Evolutionary conservation across 495 filamentous ascomycete species (phyloP), one percentile per base, ranked within the genome.

Genomic region (Talaromyces adpressus): DNA sequence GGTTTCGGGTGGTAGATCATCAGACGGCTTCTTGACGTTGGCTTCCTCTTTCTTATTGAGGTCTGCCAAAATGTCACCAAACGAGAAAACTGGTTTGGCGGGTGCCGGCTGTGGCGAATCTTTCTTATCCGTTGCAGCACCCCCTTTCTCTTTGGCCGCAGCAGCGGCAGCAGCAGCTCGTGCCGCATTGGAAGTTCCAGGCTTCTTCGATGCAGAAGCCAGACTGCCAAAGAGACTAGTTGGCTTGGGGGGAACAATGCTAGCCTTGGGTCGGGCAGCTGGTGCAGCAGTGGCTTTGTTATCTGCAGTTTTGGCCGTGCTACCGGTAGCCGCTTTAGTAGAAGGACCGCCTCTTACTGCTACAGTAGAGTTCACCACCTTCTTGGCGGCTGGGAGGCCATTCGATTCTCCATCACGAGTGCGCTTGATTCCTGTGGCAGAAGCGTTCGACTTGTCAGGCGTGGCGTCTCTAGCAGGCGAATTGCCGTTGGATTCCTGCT

Each of bases 1-100:
- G 0, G 91, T 95, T 76, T 96, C 92, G 0, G 86, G 84, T 0
- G 85, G 79, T 2, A 76, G 72, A 34, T 82, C 75, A 57, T 86
- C 81, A 22, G 76, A 72, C 8, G 81, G 75, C 61, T 87, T 81
- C 2, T 74, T 70, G 3, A 79, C 71, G 25, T 82, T 80, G 14
- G 84, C 68, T 54, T 89, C 84, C 63, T 85, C 86, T 11, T 83
- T 82, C 68, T 89, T 87, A 34, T 81, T 79, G 27, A 93, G 82
- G 61, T 85, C 85, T 6, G 86, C 87, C 78, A 95, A 79, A 14
- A 84, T 72, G 62, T 82, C 82, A 58, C 79, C 79, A 66, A 85
- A 81, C 4, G 82, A 84, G 61, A 84, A 83, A 2, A 79, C 67
- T 5, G 81, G 77, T 59, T 81, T 76, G 1, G 76, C 69, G 29